A percentile compares a stretch with the other conserved stretches of the same genome.
Conservation (phyloP, 495 filamentous ascomycete genomes). For the Amniculicola lignicola region DNA sequence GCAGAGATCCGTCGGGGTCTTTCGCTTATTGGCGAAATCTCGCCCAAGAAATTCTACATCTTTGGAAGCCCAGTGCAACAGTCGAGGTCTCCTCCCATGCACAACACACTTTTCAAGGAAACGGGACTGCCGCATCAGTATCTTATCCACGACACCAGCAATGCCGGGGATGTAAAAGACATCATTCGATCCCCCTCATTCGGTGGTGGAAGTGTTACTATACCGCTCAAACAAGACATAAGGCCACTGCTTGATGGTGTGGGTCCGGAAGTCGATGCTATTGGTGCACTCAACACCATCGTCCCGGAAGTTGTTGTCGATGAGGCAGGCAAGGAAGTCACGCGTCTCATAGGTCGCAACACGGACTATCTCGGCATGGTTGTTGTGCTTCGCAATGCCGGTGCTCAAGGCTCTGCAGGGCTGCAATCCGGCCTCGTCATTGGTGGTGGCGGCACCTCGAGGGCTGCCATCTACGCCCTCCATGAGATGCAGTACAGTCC, state of each 20-base stretch:
- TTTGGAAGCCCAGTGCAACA: slow-evolving; percentile 79
- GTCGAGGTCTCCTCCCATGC: slow-evolving; percentile 81
- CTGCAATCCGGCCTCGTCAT: slow-evolving; percentile 65
- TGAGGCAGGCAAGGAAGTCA: slow-evolving; percentile 41
- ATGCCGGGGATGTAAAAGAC: slow-evolving; percentile 55
- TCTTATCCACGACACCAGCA: slow-evolving; percentile 69
- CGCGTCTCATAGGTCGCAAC: slow-evolving; percentile 75
- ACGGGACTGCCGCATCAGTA: slow-evolving; percentile 88
- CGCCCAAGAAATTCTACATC: slow-evolving; percentile 73
- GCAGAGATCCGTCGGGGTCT: slow-evolving; percentile 80
- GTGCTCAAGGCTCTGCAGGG: slow-evolving; percentile 48
- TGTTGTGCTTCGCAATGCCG: slow-evolving; percentile 69
- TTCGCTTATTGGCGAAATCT: slow-evolving; percentile 74
- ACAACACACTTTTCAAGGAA: slow-evolving; percentile 78
- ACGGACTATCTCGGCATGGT: slow-evolving; percentile 97
- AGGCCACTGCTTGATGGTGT: slow-evolving; percentile 78
- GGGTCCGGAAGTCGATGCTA: slow-evolving; percentile 70
- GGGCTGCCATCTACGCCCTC: slow-evolving; percentile 86
- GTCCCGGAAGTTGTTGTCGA: slow-evolving; percentile 48
- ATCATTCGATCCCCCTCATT: slow-evolving; percentile 72
- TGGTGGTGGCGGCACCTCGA: slow-evolving; percentile 86
- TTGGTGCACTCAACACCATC: slow-evolving; percentile 96
- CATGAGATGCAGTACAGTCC: slow-evolving; percentile 77
- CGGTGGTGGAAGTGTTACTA: slow-evolving; percentile 91
- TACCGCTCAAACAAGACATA: slow-evolving; percentile 88